Evolutionary conservation across 2,329 filamentous ascomycete genomes (phyloP), one percentile per base, ranked within the genome.

Genomic region (Nemania abortiva): DNA sequence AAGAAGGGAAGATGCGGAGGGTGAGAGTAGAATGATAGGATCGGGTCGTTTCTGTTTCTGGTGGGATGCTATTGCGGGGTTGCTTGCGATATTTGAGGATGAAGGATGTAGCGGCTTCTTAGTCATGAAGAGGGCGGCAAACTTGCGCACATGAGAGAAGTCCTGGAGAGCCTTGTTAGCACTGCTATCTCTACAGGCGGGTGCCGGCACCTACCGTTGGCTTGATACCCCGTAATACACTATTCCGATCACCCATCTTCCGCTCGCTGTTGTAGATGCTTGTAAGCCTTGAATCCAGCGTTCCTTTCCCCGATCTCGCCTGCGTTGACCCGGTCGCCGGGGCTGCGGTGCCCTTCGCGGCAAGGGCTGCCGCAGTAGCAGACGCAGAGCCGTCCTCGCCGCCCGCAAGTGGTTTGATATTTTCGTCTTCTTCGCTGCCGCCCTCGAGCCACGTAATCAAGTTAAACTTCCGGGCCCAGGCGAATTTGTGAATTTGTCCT

Each of bases 1-100:
- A 45, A 99, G 90, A 57, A 98, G 89, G 1, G 95, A 97, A 2
- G 95, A 98, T 11, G 95, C 96, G 1, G 95, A 98, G 1, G 96
- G 96, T 0, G 96, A 98, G 70, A 99, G 91, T 31, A 99, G 90
- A 79, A 99, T 98, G 82, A 99, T 99, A 57, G 96, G 96, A 79
- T 97, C 87, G 45, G 88, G 87, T 67, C 88, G 83, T 54, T 80
- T 77, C 34, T 84, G 82, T 79, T 86, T 88, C 70, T 84, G 86
- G 77, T 89, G 89, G 60, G 88, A 82, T 2, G 86, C 80, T 15
- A 89, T 82, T 7, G 86, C 74, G 9, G 84, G 79, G 73, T 83
- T 85, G 66, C 79, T 79, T 52, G 81, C 76, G 34, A 83, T 76
- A 69, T 75, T 81, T 15, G 72, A 75, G 9, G 74, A 71, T 20